Evolutionary conservation across 2,329 filamentous ascomycete species (phyloP).

Genomic region (Cordyceps militaris): DNA sequence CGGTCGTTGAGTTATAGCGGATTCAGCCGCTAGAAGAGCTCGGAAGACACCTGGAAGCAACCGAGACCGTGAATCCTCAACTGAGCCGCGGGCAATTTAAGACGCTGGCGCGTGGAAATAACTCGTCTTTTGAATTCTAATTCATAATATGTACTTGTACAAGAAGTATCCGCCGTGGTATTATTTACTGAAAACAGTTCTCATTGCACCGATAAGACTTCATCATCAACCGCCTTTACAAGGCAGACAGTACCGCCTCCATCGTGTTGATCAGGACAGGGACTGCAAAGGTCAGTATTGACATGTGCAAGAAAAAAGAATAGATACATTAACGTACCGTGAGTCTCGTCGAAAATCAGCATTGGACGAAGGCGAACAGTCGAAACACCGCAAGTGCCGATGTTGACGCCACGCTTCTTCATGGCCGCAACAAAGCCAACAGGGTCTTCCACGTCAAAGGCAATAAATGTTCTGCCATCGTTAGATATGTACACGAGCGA

Average conservation of each 20-base stretch:
- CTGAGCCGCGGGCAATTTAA: no score
- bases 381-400: conserved; percentile 64
- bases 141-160: neutral
- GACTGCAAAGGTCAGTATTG: conserved; percentile 6
- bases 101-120: neutral
- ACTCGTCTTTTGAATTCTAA: neutral
- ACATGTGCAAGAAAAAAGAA: neutral
- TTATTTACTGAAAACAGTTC: neutral
- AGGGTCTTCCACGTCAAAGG: conserved; percentile 65
- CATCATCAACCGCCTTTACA: conserved; percentile 13
- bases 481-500: neutral
- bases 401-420: conserved; percentile 67
- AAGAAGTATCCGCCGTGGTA: neutral
- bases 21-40: neutral
- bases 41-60: neutral
- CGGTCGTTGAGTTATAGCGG: neutral
- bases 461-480: conserved; percentile 57
- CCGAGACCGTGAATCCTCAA: neutral
- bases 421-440: conserved; percentile 64
- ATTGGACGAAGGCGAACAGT: conserved; percentile 71
- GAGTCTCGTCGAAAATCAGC: conserved; percentile 42
- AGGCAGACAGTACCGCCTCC: conserved; percentile 23
- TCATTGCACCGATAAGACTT: neutral
- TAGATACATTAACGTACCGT: conserved; percentile 32
- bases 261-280: conserved; percentile 22